These are phyloP conservation scores for Saksenaea oblongispora DNA, from an alignment of 371 early-diverging fungal genomes.

Conservation along the genomic window DNA sequence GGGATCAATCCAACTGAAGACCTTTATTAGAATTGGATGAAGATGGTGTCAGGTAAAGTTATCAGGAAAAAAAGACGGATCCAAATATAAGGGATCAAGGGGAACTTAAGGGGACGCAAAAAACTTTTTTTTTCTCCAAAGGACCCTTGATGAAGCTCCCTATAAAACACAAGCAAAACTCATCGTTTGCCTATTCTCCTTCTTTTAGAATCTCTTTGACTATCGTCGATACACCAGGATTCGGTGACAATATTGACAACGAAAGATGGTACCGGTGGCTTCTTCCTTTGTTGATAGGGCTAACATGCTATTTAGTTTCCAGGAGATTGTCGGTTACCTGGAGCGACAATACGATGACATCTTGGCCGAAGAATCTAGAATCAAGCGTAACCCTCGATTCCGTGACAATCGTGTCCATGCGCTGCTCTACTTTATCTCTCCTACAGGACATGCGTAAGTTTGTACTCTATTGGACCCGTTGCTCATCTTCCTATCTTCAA, in stretches of 20 bases:
- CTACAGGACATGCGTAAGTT: slow-evolving; percentile 91
- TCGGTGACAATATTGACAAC: slow-evolving; percentile 92
- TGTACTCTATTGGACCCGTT: not conserved
- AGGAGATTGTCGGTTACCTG: slow-evolving; percentile 91
- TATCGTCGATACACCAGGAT: slow-evolving; percentile 97
- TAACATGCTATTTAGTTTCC: slow-evolving; percentile 42
- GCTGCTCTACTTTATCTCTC: slow-evolving; percentile 95
- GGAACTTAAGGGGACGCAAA: not conserved
- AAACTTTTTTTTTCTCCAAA: not conserved
- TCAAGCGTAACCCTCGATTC: slow-evolving; percentile 96
- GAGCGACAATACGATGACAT: slow-evolving; percentile 96
- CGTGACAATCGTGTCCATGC: slow-evolving; percentile 97
- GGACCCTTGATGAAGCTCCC: slow-evolving; percentile 6
- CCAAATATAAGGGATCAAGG: slow-evolving; percentile 6
- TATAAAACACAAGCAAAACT: not conserved
- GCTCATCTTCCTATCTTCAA: not conserved
- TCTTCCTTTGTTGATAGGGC: not conserved
- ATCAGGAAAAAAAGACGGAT: slow-evolving; percentile 10
- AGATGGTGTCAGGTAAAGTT: slow-evolving; percentile 77
- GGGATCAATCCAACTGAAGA: not conserved
- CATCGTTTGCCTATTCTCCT: not conserved
- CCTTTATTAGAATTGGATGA: slow-evolving; percentile 83
- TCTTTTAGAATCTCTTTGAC: slow-evolving; percentile 67
- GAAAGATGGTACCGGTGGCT: slow-evolving; percentile 59
- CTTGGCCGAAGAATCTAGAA: slow-evolving; percentile 91